Evolutionary conservation across 2,329 filamentous ascomycete genomes (phyloP).

Genomic region (Graphium sp.): DNA sequence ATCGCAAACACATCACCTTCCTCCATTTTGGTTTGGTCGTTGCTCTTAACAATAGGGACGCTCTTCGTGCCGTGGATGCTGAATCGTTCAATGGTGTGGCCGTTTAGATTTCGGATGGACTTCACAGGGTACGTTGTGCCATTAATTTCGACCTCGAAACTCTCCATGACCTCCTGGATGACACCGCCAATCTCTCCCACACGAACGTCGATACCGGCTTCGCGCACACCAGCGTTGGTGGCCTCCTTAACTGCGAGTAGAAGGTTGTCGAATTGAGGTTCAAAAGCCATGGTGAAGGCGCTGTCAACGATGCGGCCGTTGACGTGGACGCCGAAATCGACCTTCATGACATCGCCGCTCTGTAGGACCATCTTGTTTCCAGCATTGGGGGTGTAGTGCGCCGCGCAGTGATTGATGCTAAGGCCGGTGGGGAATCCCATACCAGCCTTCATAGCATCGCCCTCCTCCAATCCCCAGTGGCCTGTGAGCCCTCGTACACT

Average conservation of each 20-base stretch:
- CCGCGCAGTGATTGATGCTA: conserved; percentile 70
- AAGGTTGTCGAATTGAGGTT: conserved; percentile 57
- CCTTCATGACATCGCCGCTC: conserved; percentile 61
- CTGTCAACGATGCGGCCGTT: conserved; percentile 68
- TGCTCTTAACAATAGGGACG: conserved; percentile 81
- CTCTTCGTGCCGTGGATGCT: conserved; percentile 87
- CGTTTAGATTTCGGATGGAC: conserved; percentile 72
- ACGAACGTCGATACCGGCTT: conserved; percentile 83
- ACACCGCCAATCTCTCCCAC: conserved; percentile 70
- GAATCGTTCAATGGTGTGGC: conserved; percentile 79
- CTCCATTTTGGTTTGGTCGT: conserved; percentile 90
- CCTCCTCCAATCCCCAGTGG: conserved; percentile 60
- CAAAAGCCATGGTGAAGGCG: conserved; percentile 63
- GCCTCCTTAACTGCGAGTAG: conserved; percentile 57
- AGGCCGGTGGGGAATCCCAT: conserved; percentile 80
- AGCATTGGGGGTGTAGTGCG: conserved; percentile 76
- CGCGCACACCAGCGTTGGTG: conserved; percentile 65
- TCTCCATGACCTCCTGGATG: conserved; percentile 88
- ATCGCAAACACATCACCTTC: conserved; percentile 92
- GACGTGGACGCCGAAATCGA: conserved; percentile 68
- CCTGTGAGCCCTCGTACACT: conserved; percentile 62
- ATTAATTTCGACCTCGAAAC: conserved; percentile 73
- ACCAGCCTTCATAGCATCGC: conserved; percentile 61
- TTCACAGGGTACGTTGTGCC: conserved; percentile 68
- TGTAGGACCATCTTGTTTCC: conserved; percentile 65